phyloP scores from a whole-genome alignment of 768 basidiomycete genomes.

The Boletus sp. region DNA sequence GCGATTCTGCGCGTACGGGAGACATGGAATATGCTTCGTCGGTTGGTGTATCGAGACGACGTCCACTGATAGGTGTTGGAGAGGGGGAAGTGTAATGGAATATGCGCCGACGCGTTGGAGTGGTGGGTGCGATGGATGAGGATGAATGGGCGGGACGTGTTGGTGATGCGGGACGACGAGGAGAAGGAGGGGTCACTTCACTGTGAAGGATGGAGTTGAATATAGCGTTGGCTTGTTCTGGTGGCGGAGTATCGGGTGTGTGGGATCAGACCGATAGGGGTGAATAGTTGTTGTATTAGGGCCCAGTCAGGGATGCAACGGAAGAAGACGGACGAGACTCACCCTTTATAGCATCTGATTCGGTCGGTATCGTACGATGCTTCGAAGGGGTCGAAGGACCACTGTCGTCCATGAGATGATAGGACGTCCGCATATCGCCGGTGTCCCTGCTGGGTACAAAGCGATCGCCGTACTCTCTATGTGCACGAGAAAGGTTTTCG shows the following conservation, averaged over 20 bases:
- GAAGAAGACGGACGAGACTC: constrained; percentile 6
- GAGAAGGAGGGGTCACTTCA: constrained; percentile 72
- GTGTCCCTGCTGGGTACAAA: constrained; percentile 63
- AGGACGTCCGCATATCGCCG: constrained; percentile 59
- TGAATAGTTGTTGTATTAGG: constrained; percentile 4
- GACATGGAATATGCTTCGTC: constrained; percentile 89
- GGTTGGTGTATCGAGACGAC: constrained; percentile 74
- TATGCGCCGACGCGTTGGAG: constrained; percentile 53
- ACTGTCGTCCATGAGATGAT: constrained; percentile 54
- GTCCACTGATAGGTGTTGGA: constrained; percentile 41
- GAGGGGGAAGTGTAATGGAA: constrained; percentile 69
- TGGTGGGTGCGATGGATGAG: constrained; percentile 41
- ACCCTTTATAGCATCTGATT: constrained; percentile 78
- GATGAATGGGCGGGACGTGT: constrained; percentile 40
- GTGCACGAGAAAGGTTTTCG: constrained; percentile 29
- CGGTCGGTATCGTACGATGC: constrained; percentile 59
- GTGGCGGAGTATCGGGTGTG: background rate
- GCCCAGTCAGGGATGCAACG: background rate
- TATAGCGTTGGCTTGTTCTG: constrained; percentile 82
- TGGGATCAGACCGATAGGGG: constrained; percentile 22
- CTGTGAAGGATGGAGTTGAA: constrained; percentile 75
- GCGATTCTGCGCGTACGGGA: constrained; percentile 81
- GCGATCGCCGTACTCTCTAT: constrained; percentile 50
- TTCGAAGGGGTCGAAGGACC: constrained; percentile 59
- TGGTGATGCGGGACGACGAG: constrained; percentile 60